Base-by-base conservation (phyloP, 2,329 filamentous ascomycete genomes). In the Calonectria pseudoturangicola region DNA sequence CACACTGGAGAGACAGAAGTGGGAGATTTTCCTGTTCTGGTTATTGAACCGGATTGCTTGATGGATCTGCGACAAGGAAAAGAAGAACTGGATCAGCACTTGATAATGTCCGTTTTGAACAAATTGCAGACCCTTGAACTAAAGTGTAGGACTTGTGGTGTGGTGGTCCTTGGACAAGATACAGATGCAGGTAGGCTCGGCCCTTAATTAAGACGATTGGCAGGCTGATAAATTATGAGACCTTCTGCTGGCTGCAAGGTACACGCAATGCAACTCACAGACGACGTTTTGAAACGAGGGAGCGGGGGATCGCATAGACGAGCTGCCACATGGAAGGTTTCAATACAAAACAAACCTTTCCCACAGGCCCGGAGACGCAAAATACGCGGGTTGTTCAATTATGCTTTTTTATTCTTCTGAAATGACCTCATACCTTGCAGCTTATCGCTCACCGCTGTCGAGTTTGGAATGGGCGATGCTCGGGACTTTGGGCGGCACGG, bases 381-480 rank as follows among this genome's bases (percentile, higher is more conserved):
- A 47, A 9, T 39, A 41, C n/a, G 33, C 54, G 39, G 54, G 54
- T 60, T 60, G 54, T 60, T 18, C 10, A 60, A 60, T 41, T 60
- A 60, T 39, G 33, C 54, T 41, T 27, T 36, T 43, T 25, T 21
- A 21, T 56, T 36, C 30, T 25, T 12, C 36, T 41, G 27, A 33
- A 63, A 79, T 79, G 77, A 76, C 77, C 77, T 79, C 77, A 30
- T 41, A 36, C 43, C 62, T 45, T 36, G 16, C 27, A n/a, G 25
- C 48, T 27, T 56, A 58, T 48, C 41, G 68, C 63, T 67, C 69
- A 71, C 69, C 69, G 64, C 69, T 27, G 63, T 41, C 25, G 3
- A 60, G 33, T 27, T 41, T 27, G 54, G 54, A 60, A 41, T 41
- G 54, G 36, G 9, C 36, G 18, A 9, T n/a, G n/a, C 21, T 48